A percentile compares a stretch with the other conserved stretches of the same genome.
Conservation (phyloP, 805 yeast genomes). For the baker's yeast (Saccharomyces cerevisiae) region DNA sequence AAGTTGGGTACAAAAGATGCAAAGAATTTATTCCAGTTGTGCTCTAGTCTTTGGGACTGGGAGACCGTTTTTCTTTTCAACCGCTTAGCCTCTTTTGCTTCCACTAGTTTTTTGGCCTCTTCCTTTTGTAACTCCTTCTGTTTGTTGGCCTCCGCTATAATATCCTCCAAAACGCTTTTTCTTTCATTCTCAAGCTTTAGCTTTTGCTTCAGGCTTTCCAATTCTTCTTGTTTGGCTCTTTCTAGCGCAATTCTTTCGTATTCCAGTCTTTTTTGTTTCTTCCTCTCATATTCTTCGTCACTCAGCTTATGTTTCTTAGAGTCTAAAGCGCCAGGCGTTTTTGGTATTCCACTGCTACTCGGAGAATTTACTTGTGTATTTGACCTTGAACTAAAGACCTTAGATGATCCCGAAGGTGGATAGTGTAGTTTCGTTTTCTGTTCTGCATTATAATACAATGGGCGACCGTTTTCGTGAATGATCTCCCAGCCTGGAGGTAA, state of each 20-base stretch:
- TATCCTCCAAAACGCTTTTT: constrained; percentile 26
- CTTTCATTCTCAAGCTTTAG: constrained; percentile 22
- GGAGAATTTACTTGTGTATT: neutral
- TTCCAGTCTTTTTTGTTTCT: constrained; percentile 23
- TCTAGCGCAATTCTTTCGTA: constrained; percentile 20
- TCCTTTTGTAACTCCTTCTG: constrained; percentile 23
- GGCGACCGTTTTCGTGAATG: constrained; percentile 29
- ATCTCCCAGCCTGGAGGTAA: constrained; percentile 31
- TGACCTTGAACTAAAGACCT: constrained; percentile 1
- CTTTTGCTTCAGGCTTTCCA: constrained; percentile 14
- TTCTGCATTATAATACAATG: constrained; percentile 28
- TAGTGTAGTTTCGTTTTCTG: constrained; percentile 22
- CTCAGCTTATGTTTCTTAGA: constrained; percentile 16
- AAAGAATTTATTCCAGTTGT: constrained; percentile 38
- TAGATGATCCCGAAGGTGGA: constrained; percentile 24
- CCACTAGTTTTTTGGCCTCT: constrained; percentile 8
- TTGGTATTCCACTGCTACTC: neutral
- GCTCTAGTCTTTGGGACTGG: constrained; percentile 16
- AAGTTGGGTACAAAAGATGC: constrained; percentile 76
- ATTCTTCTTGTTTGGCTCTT: constrained; percentile 21
- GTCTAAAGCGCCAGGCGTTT: neutral
- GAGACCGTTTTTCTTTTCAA: constrained; percentile 12
- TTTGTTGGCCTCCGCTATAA: constrained; percentile 35
- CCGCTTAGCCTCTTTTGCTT: constrained; percentile 21
- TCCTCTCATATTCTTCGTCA: constrained; percentile 26